phyloP scores from a whole-genome alignment of 306 rosid species.

The Mimosa pudica region DNA sequence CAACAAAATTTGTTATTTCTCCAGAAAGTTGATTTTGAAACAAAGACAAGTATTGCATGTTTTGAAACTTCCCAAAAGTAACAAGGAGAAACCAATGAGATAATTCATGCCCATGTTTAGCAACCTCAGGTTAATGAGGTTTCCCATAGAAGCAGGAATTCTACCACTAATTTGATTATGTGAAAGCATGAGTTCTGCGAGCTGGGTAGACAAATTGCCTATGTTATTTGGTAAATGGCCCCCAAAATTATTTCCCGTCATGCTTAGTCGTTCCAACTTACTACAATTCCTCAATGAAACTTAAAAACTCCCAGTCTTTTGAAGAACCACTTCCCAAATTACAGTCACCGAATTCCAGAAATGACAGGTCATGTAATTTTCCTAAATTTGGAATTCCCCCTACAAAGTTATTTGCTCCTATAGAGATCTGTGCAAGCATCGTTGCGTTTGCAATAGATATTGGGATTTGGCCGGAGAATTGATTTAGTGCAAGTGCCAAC shows the following conservation, averaged over 20 bases:
- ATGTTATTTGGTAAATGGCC: background rate
- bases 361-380: background rate
- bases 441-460: too few relatives aligned
- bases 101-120: background rate
- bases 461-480: too few relatives aligned
- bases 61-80: background rate
- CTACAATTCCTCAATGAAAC: background rate
- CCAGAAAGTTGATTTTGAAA: background rate
- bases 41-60: background rate
- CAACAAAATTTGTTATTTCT: background rate
- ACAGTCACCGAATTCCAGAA: background rate
- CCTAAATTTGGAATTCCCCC: too few relatives aligned
- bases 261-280: background rate
- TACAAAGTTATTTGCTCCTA: too few relatives aligned
- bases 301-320: background rate
- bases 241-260: background rate
- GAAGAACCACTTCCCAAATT: background rate
- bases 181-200: background rate
- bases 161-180: background rate
- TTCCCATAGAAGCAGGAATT: background rate
- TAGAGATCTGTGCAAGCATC: too few relatives aligned
- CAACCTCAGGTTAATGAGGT: background rate
- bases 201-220: background rate
- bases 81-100: background rate
- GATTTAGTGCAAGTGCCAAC: too few relatives aligned